Base-by-base conservation (phyloP, 768 basidiomycete species). In the Candolleomyces aberdarensis region DNA sequence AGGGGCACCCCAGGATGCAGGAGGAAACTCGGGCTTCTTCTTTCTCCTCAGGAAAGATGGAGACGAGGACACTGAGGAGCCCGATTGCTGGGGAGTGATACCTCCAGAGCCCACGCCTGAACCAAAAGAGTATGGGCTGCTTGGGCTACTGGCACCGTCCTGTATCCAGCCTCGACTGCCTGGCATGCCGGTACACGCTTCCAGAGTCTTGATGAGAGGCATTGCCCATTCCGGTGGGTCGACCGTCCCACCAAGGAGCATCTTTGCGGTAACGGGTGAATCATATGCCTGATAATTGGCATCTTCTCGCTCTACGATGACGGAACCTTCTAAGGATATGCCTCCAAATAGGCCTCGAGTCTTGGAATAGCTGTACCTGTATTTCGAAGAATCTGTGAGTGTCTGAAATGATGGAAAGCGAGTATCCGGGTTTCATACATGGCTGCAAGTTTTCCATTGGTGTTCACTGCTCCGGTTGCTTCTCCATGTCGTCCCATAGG, bases 401-500 rank as follows among this genome's bases (percentile, higher is more conserved):
- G 32, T n/a, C 58, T 59, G 22, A 40, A 40, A 26, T 20, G 39
- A 41, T 3, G 40, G 57, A 39, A 43, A 48, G 62, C 14, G n/a
- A 19, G 31, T 57, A 54, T 13, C 14, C 32, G 22, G 50, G 56
- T 36, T 9, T 63, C 77, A 63, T 66, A 94, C 94, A 98, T 97
- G 40, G 95, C 94, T 5, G 96, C 92, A 5, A 97, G 77, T 69
- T 88, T 92, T 50, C 96, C 96, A 54, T 85, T 90, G 1, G 91
- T 82, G 67, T 86, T 97, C 49, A 98, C 64, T 0, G 92, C 80
- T 17, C 94, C 95, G 62, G 76, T 80, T 3, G 94, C 96, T 76
- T 98, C 96, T n/a, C 91, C 92, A 69, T 94, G 98, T 31, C 96
- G 87, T 20, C 96, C 96, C 0, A 98, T 77, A 10, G 96, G 96